phyloP scores from a whole-genome alignment of 2,329 filamentous ascomycete species.

The Sclerotiophoma versabilis region DNA sequence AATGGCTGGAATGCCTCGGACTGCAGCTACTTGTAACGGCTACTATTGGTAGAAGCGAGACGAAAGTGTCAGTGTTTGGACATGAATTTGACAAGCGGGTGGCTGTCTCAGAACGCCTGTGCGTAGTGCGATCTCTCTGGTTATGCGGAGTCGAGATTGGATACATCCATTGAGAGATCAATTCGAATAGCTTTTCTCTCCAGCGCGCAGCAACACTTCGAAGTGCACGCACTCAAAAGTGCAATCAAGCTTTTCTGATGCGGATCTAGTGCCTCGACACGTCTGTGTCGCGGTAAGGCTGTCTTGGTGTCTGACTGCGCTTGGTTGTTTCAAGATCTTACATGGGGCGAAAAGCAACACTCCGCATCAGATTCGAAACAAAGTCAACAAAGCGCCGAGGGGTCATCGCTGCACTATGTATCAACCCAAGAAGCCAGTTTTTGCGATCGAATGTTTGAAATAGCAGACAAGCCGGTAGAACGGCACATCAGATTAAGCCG shows the following conservation, averaged over 20 bases:
- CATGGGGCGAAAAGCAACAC: constrained; percentile 1
- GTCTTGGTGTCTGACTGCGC: constrained; percentile 1
- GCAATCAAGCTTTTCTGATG: neutral
- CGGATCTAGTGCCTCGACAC: neutral
- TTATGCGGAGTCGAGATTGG: neutral
- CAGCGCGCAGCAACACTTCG: neutral
- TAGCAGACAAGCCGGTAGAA: neutral
- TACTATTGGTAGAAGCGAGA: neutral
- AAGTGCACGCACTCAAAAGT: no score
- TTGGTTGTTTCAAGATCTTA: constrained; percentile 9
- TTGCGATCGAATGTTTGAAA: neutral
- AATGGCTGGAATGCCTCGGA: neutral
- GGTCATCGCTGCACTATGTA: neutral
- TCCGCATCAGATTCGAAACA: constrained; percentile 5
- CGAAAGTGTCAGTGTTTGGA: constrained; percentile 1
- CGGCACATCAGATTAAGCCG: neutral
- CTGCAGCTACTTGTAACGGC: neutral
- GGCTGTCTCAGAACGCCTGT: neutral
- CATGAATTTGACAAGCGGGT: neutral
- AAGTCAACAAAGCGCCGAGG: neutral
- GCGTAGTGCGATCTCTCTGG: neutral
- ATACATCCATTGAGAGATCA: no score
- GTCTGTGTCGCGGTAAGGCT: neutral
- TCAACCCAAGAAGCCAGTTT: neutral
- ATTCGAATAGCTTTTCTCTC: no score